Conservation (phyloP, 106 monocot species). For the Hemerocallis citrina region DNA sequence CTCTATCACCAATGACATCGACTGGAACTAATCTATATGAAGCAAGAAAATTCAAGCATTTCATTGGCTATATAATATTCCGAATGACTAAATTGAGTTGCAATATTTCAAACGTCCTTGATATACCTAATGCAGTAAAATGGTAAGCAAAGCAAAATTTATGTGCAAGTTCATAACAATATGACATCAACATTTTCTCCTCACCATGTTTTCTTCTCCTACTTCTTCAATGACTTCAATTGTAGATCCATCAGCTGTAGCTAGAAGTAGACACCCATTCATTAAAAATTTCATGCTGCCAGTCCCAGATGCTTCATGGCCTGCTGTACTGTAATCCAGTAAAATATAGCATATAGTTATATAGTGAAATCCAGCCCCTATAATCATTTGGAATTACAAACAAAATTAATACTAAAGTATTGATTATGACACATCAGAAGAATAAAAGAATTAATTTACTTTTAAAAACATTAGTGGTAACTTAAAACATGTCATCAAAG, state of each 20-base stretch:
- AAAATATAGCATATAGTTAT: neutral
- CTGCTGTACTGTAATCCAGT: constrained; percentile 26
- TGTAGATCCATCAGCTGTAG: constrained; percentile 34
- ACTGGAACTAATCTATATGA: neutral
- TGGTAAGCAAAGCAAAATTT: neutral
- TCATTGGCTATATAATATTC: neutral
- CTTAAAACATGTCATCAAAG: neutral
- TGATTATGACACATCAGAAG: neutral
- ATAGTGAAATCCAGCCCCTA: neutral
- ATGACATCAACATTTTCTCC: neutral
- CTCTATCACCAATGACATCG: neutral
- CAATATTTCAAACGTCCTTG: neutral
- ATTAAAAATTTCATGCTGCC: constrained; percentile 38
- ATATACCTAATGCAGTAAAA: neutral
- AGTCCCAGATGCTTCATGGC: constrained; percentile 40
- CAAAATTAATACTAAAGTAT: neutral
- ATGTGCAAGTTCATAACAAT: neutral
- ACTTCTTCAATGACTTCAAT: constrained; percentile 39
- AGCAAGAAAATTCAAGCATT: neutral
- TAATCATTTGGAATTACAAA: neutral
- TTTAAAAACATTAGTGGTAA: neutral
- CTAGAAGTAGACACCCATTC: constrained; percentile 34
- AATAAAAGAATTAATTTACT: neutral
- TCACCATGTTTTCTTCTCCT: constrained; percentile 35
- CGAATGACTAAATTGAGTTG: neutral